These are phyloP conservation scores for Cystobasidium sp. DNA, from an alignment of 1,284 basidiomycete genomes.

Conservation along the genomic window DNA sequence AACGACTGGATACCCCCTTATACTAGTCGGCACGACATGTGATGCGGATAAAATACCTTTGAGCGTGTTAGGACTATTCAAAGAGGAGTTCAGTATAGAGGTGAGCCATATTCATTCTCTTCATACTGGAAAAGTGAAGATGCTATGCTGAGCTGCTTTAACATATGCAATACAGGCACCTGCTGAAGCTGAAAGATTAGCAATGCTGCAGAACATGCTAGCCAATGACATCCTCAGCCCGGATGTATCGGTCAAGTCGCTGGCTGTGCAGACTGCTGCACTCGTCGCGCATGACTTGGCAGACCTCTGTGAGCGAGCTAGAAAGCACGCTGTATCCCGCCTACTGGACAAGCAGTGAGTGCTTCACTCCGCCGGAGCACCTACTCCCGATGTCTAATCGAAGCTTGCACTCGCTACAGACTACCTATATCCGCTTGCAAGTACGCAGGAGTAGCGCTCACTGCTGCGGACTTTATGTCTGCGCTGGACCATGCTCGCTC, in stretches of 20 bases:
- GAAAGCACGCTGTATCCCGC: conserved; percentile 67
- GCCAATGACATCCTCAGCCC: conserved; percentile 64
- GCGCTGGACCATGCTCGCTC: conserved; percentile 78
- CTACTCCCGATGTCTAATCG: not conserved
- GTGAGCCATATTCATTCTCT: conserved; percentile 58
- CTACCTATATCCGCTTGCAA: conserved; percentile 32
- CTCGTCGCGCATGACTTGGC: conserved; percentile 82
- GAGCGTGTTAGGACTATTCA: conserved; percentile 76
- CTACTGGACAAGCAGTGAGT: conserved; percentile 50
- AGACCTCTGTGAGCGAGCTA: conserved; percentile 71
- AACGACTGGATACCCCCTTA: conserved; percentile 67
- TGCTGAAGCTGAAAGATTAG: conserved; percentile 71
- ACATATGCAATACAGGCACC: conserved; percentile 66
- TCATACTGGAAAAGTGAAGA: not conserved
- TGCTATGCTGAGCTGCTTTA: conserved; percentile 39
- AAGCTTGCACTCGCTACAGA: not conserved
- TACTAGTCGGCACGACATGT: conserved; percentile 76
- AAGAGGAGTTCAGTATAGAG: conserved; percentile 80
- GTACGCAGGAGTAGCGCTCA: conserved; percentile 49
- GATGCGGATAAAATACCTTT: conserved; percentile 71
- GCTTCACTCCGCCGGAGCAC: not conserved
- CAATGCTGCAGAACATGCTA: conserved; percentile 67
- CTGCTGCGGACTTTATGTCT: conserved; percentile 47
- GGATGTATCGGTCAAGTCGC: conserved; percentile 73
- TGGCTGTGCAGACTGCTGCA: conserved; percentile 91